Conservation (phyloP, 1,284 basidiomycete genomes). For the Exobasidium rhododendri region DNA sequence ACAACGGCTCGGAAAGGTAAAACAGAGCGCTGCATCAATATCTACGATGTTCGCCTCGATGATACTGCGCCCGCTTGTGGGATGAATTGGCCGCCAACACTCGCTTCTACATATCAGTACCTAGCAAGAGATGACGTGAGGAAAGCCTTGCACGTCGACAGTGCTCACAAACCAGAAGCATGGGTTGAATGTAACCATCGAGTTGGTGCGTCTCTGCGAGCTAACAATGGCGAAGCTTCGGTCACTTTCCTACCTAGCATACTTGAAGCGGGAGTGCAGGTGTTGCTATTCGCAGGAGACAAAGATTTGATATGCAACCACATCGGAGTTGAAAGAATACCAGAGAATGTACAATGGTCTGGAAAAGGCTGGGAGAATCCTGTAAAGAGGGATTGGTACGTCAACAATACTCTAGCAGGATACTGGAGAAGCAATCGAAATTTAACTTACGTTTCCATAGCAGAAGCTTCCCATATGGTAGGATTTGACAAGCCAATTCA, state of each 20-base stretch:
- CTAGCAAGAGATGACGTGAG: slow-evolving; percentile 80
- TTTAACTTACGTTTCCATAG: slow-evolving; percentile 83
- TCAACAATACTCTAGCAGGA: slow-evolving; percentile 74
- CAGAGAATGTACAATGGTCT: slow-evolving; percentile 78
- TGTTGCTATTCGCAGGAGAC: slow-evolving; percentile 91
- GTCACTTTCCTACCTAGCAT: slow-evolving; percentile 76
- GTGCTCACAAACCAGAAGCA: slow-evolving; percentile 66
- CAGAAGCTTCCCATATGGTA: slow-evolving; percentile 64
- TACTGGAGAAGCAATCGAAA: slow-evolving; percentile 86
- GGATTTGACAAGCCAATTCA: slow-evolving; percentile 84
- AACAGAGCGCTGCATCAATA: slow-evolving; percentile 71
- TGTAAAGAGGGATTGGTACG: slow-evolving; percentile 68
- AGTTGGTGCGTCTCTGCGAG: slow-evolving; percentile 66
- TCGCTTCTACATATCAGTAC: slow-evolving; percentile 72
- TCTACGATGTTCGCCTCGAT: slow-evolving; percentile 86
- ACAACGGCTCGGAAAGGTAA: slow-evolving; percentile 66
- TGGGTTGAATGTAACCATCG: slow-evolving; percentile 84
- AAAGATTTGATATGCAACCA: slow-evolving; percentile 90
- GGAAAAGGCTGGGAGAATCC: slow-evolving; percentile 65
- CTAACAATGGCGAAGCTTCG: slow-evolving; percentile 62
- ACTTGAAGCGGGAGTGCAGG: slow-evolving; percentile 68
- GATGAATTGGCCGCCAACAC: slow-evolving; percentile 96
- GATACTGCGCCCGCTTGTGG: slow-evolving; percentile 86
- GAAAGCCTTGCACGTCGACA: slow-evolving; percentile 71
- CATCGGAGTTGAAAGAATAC: slow-evolving; percentile 80